Evolutionary conservation across 2,329 filamentous ascomycete genomes (phyloP), one percentile per base, ranked within the genome.

Genomic region (Hirsutella minnesotensis): DNA sequence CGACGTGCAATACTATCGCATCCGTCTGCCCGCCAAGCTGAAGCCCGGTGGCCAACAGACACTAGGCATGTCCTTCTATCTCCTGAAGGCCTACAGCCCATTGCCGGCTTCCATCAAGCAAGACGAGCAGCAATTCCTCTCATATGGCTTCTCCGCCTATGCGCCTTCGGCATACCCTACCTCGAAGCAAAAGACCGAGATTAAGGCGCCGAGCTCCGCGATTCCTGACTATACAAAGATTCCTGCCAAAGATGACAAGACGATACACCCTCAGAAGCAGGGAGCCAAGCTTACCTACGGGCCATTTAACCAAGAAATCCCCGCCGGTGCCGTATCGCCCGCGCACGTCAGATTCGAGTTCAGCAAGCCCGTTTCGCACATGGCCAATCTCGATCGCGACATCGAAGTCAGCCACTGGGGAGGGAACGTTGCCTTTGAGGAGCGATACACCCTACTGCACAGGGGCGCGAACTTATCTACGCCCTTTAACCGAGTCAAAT

Each of bases 401-500:
- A 69, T 98, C 49, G 92, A 98, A 63, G 83, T 98, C 54, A 94
- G 86, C 59, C 92, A 96, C 65, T 98, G 92, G 92, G 92, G 92
- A 51, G 92, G 92, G 48, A 98, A 98, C 60, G 66, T 96, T 42
- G 92, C 92, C 2, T 87, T 89, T 40, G 92, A 98, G 67, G 92
- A 98, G 68, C 79, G 86, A 45, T 95, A 95, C 66, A 86, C 83
- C 63, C 73, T 96, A 51, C 77, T 78, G 55, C 90, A 98, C 70
- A 79, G 83, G 49, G 92, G 84, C 49, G 94, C 92, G 40, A 82
- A 84, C 61, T 71, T 90, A 40, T 73, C 76, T 29, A 70, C 72
- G 45, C 77, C 82, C 30, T 90, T 92, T 67, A 83, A 78, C 55
- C 78, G 86, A 29, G 80, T 87, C 49, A 78, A 84, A 56, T 92